phyloP scores from a whole-genome alignment of 306 rosid species.

The Prunus mume region DNA sequence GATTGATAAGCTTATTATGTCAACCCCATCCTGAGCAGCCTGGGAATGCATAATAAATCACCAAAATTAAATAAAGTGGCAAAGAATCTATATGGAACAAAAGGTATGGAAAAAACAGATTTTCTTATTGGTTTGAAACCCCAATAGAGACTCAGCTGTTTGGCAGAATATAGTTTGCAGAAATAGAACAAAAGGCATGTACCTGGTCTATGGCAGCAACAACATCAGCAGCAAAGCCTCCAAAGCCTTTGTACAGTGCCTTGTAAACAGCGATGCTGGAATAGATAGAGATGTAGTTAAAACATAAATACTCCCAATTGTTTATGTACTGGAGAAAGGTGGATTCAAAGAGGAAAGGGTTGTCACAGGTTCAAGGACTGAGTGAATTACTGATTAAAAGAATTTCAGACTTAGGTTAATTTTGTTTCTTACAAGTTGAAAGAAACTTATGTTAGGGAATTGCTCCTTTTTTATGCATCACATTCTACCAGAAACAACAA shows the following conservation, averaged over 20 bases:
- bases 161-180: constrained; percentile 13
- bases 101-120: constrained; percentile 1
- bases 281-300: constrained; percentile 28
- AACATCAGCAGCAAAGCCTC: constrained; percentile 99
- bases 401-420: neutral
- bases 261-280: constrained; percentile 92
- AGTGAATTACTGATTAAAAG: neutral
- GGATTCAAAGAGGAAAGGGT: neutral
- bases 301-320: neutral
- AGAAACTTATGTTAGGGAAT: neutral
- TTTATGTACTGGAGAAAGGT: neutral
- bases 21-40: constrained; percentile 99
- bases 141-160: neutral
- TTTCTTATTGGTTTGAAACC: neutral
- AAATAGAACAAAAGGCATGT: constrained; percentile 6
- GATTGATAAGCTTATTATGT: constrained; percentile 81
- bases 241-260: constrained; percentile 94
- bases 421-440: neutral
- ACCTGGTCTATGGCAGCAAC: constrained; percentile 99
- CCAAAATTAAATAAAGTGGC: constrained; percentile 1
- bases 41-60: constrained; percentile 24
- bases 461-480: neutral
- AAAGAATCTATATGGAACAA: neutral
- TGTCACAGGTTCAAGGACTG: neutral
- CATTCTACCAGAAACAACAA: constrained; percentile 13